A percentile compares a stretch with the other conserved stretches of the same genome.
These are phyloP conservation scores for Globisporangium perplexum DNA, from an alignment of 352 stramenopile species.

Conservation along the genomic window DNA sequence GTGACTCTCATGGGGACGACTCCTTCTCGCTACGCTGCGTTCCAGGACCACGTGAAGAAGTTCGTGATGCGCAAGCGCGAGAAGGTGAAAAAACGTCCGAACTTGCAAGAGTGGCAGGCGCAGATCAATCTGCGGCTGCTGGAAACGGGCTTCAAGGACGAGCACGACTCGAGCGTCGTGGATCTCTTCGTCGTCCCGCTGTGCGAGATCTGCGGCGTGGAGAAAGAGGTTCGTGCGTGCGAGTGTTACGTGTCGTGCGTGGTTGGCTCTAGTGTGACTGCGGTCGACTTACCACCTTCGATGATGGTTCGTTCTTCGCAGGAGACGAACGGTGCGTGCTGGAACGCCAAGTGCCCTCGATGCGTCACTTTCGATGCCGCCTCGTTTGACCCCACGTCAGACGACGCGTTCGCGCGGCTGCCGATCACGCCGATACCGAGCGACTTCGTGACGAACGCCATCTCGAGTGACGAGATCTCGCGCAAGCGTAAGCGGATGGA, in stretches of 20 bases:
- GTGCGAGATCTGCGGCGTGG: conserved; percentile 77
- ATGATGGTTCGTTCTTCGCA: conserved; percentile 5
- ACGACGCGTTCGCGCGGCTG: conserved; percentile 47
- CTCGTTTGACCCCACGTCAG: conserved; percentile 29
- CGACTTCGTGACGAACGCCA: conserved; percentile 42
- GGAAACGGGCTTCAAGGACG: conserved; percentile 49
- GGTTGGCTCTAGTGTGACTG: neutral
- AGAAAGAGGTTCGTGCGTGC: conserved; percentile 73
- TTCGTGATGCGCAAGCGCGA: conserved; percentile 79
- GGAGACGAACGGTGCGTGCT: conserved; percentile 63
- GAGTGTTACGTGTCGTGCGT: no score
- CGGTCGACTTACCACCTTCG: no score
- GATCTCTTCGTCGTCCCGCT: conserved; percentile 66
- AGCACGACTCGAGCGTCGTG: conserved; percentile 43
- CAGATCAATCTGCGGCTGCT: conserved; percentile 60
- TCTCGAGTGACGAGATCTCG: conserved; percentile 27
- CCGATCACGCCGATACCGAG: conserved; percentile 45
- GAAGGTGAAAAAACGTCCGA: conserved; percentile 82
- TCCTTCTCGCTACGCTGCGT: conserved; percentile 66
- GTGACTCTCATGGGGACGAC: conserved; percentile 80
- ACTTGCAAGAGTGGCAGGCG: conserved; percentile 71
- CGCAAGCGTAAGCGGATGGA: conserved; percentile 43
- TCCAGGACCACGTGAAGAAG: conserved; percentile 83
- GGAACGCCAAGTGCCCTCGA: conserved; percentile 69
- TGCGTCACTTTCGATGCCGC: conserved; percentile 66